Evolutionary conservation across 2,329 filamentous ascomycete species (phyloP).

Genomic region (Teratosphaeria pseudoeucalypti): DNA sequence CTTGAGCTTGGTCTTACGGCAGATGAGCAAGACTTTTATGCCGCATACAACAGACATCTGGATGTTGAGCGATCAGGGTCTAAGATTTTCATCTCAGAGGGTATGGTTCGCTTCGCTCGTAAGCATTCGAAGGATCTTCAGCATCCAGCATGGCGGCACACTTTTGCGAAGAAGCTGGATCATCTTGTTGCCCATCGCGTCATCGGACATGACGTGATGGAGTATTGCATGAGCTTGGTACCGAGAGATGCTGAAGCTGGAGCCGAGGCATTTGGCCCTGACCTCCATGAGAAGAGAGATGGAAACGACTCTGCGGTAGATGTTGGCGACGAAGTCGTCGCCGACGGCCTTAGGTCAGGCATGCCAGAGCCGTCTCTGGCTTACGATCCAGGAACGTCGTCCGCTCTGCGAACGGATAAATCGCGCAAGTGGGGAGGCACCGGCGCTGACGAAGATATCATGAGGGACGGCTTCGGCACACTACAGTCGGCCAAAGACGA

Average conservation of each 20-base stretch:
- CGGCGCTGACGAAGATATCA: constrained; percentile 4
- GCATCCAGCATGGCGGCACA: constrained; percentile 13
- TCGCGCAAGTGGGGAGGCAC: constrained; percentile 2
- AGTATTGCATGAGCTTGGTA: constrained; percentile 8
- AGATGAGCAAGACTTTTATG: constrained; percentile 25
- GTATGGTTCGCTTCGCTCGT: constrained; percentile 31
- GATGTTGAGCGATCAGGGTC: constrained; percentile 26
- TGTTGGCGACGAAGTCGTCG: background rate
- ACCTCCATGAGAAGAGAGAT: background rate
- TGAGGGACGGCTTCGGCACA: background rate
- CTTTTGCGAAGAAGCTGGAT: constrained; percentile 25
- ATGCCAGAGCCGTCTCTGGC: background rate
- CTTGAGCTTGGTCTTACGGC: constrained; percentile 13
- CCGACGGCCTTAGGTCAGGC: background rate
- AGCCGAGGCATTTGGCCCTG: background rate
- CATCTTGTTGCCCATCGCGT: constrained; percentile 23
- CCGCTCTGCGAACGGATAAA: constrained; percentile 1
- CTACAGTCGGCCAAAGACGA: background rate
- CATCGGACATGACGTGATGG: constrained; percentile 17
- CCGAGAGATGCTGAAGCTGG: background rate
- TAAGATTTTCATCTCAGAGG: constrained; percentile 26
- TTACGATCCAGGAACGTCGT: background rate
- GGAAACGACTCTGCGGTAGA: background rate
- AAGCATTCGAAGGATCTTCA: constrained; percentile 15
- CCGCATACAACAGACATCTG: constrained; percentile 28